Evolutionary conservation across 202 grass and related monocot genomes (phyloP).

Genomic region (Musa balbisiana): DNA sequence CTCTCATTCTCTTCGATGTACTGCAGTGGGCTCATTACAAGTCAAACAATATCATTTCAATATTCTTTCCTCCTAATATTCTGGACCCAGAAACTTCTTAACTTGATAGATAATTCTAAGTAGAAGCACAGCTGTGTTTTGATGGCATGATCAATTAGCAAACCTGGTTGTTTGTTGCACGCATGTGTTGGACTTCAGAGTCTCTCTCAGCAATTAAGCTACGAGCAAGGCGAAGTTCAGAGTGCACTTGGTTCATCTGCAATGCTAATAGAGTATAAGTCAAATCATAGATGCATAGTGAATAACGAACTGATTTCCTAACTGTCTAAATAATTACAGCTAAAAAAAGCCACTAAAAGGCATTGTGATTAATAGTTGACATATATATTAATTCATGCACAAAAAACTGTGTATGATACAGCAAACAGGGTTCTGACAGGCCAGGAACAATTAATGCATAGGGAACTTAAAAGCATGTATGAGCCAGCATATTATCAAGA

Average conservation of each 20-base stretch:
- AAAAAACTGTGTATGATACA: too few relatives aligned
- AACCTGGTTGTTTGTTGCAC: conserved; percentile 79
- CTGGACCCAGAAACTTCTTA: not conserved
- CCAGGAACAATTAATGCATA: not conserved
- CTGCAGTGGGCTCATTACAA: conserved; percentile 30
- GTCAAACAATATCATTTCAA: conserved; percentile 1
- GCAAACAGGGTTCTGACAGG: not conserved
- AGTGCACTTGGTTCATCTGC: conserved; percentile 98
- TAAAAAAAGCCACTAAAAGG: too few relatives aligned
- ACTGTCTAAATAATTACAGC: not conserved
- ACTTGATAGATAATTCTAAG: conserved; percentile 1
- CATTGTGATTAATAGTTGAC: too few relatives aligned
- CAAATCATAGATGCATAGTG: not conserved
- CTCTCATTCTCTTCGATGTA: conserved; percentile 97
- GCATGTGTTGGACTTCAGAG: conserved; percentile 65
- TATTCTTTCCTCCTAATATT: conserved; percentile 5
- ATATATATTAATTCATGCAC: too few relatives aligned
- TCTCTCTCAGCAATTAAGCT: conserved; percentile 79
- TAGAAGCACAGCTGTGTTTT: not conserved
- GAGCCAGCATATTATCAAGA: not conserved
- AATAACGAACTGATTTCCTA: not conserved
- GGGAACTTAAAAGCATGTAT: not conserved
- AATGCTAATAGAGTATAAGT: conserved; percentile 4
- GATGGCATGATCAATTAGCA: not conserved
- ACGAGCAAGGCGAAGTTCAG: conserved; percentile 80